A percentile compares a stretch with the other conserved stretches of the same genome.
These are phyloP conservation scores for Castanea crenata DNA, from an alignment of 306 rosid species.

Conservation along the genomic window DNA sequence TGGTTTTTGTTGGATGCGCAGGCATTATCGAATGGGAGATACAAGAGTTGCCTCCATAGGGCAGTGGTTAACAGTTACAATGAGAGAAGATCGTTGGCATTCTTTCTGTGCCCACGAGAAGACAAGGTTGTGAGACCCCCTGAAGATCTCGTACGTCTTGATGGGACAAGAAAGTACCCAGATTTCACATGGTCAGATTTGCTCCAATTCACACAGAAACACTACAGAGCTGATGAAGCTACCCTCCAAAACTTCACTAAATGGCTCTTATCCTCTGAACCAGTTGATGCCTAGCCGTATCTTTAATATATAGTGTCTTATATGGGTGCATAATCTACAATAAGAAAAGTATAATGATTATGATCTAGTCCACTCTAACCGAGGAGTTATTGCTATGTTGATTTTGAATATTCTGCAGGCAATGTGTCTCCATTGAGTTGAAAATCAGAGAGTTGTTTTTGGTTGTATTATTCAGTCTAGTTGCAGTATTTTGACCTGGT, in stretches of 20 bases:
- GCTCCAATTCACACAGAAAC: slow-evolving; percentile 48
- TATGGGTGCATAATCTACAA: neutral
- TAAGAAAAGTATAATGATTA: neutral
- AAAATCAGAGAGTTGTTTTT: no score
- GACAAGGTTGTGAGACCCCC: slow-evolving; percentile 59
- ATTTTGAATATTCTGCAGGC: neutral
- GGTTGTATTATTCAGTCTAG: no score
- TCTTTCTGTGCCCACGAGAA: slow-evolving; percentile 44
- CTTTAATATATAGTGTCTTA: no score
- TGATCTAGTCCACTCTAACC: neutral
- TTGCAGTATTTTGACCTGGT: no score
- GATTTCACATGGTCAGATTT: slow-evolving; percentile 63
- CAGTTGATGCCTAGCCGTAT: neutral
- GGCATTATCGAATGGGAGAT: slow-evolving; percentile 59
- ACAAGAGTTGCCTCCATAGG: slow-evolving; percentile 63
- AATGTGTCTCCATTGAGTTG: no score
- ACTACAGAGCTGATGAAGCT: slow-evolving; percentile 56
- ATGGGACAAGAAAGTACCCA: slow-evolving; percentile 53
- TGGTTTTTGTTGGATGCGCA: slow-evolving; percentile 1
- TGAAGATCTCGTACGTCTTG: slow-evolving; percentile 27
- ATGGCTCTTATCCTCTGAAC: slow-evolving; percentile 36
- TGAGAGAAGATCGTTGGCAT: slow-evolving; percentile 55
- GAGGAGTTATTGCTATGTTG: neutral
- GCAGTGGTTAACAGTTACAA: slow-evolving; percentile 46
- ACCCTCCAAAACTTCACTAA: slow-evolving; percentile 51